Conservation (phyloP, 768 basidiomycete species). For the Kwoniella bestiolae region DNA sequence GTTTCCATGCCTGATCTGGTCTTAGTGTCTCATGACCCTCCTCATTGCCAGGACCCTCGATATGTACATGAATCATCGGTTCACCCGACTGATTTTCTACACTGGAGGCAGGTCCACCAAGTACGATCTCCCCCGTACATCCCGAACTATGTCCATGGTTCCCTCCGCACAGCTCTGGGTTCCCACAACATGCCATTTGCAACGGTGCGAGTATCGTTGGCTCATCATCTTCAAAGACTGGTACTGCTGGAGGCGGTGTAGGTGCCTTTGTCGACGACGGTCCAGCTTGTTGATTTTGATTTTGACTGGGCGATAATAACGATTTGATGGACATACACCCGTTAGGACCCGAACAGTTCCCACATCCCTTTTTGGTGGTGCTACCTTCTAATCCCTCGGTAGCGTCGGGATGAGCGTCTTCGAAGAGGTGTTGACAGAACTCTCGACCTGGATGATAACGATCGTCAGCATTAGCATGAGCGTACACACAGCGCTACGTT, state of each 20-base stretch:
- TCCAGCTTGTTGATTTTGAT: background rate
- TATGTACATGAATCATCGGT: constrained; percentile 13
- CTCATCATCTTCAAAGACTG: constrained; percentile 14
- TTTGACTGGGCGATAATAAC: constrained; percentile 19
- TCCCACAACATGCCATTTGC: constrained; percentile 41
- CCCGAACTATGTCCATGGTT: constrained; percentile 18
- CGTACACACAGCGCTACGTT: too few relatives aligned
- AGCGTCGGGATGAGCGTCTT: constrained; percentile 15
- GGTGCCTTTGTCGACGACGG: constrained; percentile 8
- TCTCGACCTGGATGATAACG: too few relatives aligned
- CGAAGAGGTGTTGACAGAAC: constrained; percentile 45
- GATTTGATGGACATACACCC: constrained; percentile 41
- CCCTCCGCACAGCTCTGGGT: constrained; percentile 36
- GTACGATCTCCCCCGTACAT: constrained; percentile 25
- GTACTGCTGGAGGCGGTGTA: background rate
- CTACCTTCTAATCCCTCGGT: background rate
- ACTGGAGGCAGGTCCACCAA: background rate
- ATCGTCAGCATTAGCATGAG: too few relatives aligned
- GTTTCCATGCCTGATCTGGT: constrained; percentile 54
- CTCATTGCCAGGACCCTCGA: constrained; percentile 1
- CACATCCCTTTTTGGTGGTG: background rate
- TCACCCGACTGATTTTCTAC: background rate
- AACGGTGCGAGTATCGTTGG: constrained; percentile 22
- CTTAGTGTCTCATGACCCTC: constrained; percentile 37
- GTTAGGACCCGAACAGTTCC: constrained; percentile 1